Base-by-base conservation (phyloP, 2,329 filamentous ascomycete species). In the Penicillium paneum region DNA sequence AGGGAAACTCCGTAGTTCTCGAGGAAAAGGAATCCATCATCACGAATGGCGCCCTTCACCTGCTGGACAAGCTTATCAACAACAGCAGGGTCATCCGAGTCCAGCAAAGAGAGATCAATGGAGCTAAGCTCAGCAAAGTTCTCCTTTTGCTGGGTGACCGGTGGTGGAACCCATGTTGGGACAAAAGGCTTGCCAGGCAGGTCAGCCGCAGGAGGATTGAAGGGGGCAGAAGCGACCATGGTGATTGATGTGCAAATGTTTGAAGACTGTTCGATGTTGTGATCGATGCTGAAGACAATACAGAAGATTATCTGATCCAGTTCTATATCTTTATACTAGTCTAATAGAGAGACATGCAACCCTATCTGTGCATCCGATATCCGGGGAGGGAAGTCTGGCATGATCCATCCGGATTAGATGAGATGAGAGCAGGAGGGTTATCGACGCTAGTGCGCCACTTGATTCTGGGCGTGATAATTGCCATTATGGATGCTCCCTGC, bases 1-100 rank as follows among this genome's bases (percentile, higher is more conserved):
- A 81, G 56, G 1, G 77, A 79, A 24, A 81, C 64, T 15, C 78
- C 79, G 54, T 81, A 80, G 64, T 82, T 79, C 57, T 78, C 75
- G 0, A 81, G 66, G 62, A 79, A 80, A 5, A 78, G 62, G 46
- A 78, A 78, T 0, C 75, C 76, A 58, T 78, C 76, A 21, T 78
- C 71, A 7, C 72, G 70, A 49, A 78, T 78, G 3, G 75, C 76
- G 6, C 56, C 45, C 56, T 78, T 78, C 34, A 74, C 73, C 46
- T 75, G 71, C 40, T 77, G 62, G 4, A 81, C 71, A 3, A 81
- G 71, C 2, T 69, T 57, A 15, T 76, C 70, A 1, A 79, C 76
- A 0, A 79, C 73, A 2, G 70, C 64, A 8, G 74, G 71, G 49
- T 77, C 74, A 1, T 72, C 64, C 0, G 74, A 76, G 59, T 77